Percentiles rank a stretch among this genome's conserved stretches.
phyloP scores from a whole-genome alignment of 345 rosid genomes.

The Eucalyptus lansdowneana region DNA sequence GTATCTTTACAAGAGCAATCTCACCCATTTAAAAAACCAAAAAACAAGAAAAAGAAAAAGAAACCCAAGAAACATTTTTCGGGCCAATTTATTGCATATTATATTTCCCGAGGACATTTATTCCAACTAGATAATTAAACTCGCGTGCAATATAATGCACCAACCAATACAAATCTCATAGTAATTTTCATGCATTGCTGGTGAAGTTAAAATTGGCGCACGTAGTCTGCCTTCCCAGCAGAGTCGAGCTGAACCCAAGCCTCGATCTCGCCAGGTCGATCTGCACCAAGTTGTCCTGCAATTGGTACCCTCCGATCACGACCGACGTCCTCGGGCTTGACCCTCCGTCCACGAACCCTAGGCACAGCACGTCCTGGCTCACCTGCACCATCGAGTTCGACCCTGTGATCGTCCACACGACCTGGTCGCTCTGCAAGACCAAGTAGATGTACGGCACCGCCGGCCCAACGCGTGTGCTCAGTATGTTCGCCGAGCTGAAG shows the following conservation, averaged over 20 bases:
- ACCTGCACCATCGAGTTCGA: slow-evolving; percentile 64
- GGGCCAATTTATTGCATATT: not conserved
- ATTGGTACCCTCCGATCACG: slow-evolving; percentile 57
- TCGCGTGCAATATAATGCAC: not conserved
- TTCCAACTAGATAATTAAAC: not conserved
- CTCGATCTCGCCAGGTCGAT: slow-evolving; percentile 46
- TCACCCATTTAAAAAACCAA: not conserved
- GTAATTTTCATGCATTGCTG: not conserved
- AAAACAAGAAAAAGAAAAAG: not conserved
- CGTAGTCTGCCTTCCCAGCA: slow-evolving; percentile 32
- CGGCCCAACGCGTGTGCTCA: slow-evolving; percentile 36
- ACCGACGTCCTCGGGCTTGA: slow-evolving; percentile 43
- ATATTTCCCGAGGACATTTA: not conserved
- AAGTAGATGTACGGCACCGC: slow-evolving; percentile 44
- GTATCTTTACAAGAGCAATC: not conserved
- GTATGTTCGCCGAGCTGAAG: slow-evolving; percentile 23
- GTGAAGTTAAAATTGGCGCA: slow-evolving; percentile 71
- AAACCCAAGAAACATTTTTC: not conserved
- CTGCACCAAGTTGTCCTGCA: slow-evolving; percentile 44
- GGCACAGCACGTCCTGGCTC: slow-evolving; percentile 27
- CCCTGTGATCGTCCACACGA: slow-evolving; percentile 53
- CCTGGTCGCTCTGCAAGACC: slow-evolving; percentile 25
- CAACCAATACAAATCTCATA: not conserved
- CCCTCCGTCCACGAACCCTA: slow-evolving; percentile 69
- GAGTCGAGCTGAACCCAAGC: slow-evolving; percentile 53